Evolutionary conservation across 176 grass and related monocot species (phyloP).

Genomic region (Elymus sibiricus): DNA sequence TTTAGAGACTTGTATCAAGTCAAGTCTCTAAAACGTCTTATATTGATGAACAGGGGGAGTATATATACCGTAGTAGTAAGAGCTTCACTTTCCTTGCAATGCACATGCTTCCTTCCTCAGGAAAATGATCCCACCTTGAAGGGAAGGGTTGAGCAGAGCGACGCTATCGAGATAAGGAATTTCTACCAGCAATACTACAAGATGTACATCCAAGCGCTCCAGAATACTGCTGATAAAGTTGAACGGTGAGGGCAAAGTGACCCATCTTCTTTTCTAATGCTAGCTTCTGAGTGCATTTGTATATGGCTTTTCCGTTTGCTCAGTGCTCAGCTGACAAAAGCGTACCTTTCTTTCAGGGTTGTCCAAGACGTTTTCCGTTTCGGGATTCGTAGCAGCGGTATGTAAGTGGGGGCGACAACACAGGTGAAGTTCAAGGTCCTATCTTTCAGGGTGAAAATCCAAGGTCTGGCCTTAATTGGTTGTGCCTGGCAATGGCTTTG

Average conservation of each 20-base stretch:
- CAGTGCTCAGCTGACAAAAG: slow-evolving; percentile 76
- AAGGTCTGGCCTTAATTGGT: no score
- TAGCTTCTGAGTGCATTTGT: background rate
- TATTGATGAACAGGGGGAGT: no score
- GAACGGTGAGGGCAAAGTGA: slow-evolving; percentile 43
- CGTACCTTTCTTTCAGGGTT: no score
- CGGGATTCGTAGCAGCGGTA: no score
- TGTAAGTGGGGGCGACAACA: no score
- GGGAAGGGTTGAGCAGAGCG: slow-evolving; percentile 84
- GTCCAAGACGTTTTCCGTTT: no score
- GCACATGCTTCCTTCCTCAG: background rate
- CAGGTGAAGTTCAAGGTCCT: no score
- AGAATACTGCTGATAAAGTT: slow-evolving; percentile 77
- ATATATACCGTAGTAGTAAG: no score
- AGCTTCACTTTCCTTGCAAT: background rate
- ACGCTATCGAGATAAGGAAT: slow-evolving; percentile 71
- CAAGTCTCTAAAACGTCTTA: no score
- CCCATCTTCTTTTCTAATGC: background rate
- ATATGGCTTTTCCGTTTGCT: background rate
- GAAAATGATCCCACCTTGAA: slow-evolving; percentile 79
- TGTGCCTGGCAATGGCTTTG: no score
- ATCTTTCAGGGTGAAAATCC: no score
- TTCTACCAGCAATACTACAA: slow-evolving; percentile 93
- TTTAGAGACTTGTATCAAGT: no score
- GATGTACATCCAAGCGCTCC: slow-evolving; percentile 79